Conservation (phyloP, 2,329 filamentous ascomycete species). For the Fusarium subtropicale region DNA sequence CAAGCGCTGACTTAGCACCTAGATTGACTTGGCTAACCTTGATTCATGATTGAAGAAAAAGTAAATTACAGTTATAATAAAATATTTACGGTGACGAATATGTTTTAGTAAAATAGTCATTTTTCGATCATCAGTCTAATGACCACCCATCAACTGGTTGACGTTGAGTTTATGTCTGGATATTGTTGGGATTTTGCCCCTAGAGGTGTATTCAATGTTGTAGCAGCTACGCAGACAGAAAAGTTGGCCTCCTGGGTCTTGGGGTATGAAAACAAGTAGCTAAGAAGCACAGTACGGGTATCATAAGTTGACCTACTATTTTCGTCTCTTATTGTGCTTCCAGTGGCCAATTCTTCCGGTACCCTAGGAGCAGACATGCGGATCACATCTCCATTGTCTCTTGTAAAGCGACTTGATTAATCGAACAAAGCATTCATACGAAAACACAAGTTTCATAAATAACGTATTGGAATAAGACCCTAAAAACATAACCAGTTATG, state of each 20-base stretch:
- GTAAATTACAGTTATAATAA: too few species aligned
- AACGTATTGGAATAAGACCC: neutral
- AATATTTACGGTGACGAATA: neutral
- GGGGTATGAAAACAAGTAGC: too few species aligned
- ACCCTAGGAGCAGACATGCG: too few species aligned
- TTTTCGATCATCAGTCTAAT: neutral
- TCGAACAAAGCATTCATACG: rapidly evolving
- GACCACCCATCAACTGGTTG: neutral
- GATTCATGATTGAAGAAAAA: neutral
- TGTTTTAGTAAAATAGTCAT: neutral
- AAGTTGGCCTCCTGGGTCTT: too few species aligned
- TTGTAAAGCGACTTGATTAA: too few species aligned
- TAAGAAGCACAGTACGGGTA: too few species aligned
- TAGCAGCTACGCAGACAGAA: too few species aligned
- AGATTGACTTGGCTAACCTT: neutral
- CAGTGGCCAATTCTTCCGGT: too few species aligned
- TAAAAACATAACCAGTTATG: neutral
- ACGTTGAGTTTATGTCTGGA: neutral
- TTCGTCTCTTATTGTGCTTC: too few species aligned
- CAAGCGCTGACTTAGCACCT: neutral
- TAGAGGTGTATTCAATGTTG: neutral
- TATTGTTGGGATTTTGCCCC: neutral
- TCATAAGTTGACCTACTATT: too few species aligned
- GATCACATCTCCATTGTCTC: neutral
- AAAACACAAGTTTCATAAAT: neutral